A percentile compares a stretch with the other conserved stretches of the same genome.
phyloP scores from a whole-genome alignment of 192 early-diverging fungal genomes.

The Spizellomyces sp. region DNA sequence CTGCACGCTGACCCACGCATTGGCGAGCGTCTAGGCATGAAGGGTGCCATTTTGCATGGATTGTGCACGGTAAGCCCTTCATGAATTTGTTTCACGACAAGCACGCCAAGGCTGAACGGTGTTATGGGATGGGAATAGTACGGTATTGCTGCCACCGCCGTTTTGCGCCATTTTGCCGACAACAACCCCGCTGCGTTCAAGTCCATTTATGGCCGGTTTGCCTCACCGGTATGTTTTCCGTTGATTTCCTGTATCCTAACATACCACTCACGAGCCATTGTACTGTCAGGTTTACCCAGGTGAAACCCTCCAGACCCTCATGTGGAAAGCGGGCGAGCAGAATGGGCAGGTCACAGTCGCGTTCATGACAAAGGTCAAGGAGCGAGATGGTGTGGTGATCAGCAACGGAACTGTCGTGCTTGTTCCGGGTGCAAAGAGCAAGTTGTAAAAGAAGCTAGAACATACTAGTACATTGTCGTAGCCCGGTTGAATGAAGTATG shows the following conservation, averaged over 20 bases:
- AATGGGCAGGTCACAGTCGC: slow-evolving; percentile 52
- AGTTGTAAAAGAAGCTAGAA: slow-evolving; percentile 11
- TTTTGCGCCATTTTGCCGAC: slow-evolving; percentile 55
- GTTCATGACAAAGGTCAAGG: slow-evolving; percentile 61
- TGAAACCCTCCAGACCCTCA: slow-evolving; percentile 65
- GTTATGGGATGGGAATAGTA: slow-evolving; percentile 35
- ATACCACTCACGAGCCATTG: not conserved
- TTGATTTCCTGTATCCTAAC: not conserved
- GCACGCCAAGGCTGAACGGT: slow-evolving; percentile 47
- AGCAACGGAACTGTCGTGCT: slow-evolving; percentile 59
- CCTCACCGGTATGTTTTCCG: slow-evolving; percentile 52
- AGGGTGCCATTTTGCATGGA: slow-evolving; percentile 74
- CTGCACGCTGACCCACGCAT: slow-evolving; percentile 73
- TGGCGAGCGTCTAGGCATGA: slow-evolving; percentile 68
- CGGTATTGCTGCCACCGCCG: slow-evolving; percentile 60
- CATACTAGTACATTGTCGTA: no score
- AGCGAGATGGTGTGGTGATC: slow-evolving; percentile 62
- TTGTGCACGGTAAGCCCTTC: slow-evolving; percentile 55
- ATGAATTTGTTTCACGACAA: not conserved
- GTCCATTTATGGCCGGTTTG: slow-evolving; percentile 67
- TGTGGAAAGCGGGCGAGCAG: slow-evolving; percentile 68
- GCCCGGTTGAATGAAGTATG: no score
- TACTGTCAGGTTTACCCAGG: slow-evolving; percentile 57
- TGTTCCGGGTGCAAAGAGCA: slow-evolving; percentile 9
- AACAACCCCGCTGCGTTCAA: slow-evolving; percentile 62